Evolutionary conservation across 2,329 filamentous ascomycete genomes (phyloP), one percentile per base, ranked within the genome.

Genomic region (Phaeosphaeriaceae sp.): DNA sequence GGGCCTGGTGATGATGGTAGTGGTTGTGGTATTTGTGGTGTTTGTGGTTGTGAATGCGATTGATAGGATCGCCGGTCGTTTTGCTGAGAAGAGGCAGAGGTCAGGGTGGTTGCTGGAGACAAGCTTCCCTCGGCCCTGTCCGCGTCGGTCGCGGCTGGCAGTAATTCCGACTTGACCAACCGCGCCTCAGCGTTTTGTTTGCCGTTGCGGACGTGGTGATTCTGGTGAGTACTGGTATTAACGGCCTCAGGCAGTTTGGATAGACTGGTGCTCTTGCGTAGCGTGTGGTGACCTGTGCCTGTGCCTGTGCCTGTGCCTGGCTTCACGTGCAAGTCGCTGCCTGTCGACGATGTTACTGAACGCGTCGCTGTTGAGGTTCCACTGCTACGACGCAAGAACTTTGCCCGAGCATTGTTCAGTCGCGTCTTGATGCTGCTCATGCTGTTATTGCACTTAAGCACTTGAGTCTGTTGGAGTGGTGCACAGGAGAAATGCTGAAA

Each of bases 391-490:
- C 68, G 58, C 49, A 68, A 52, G 33, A 71, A 55, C 58, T 67
- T 65, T 46, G 56, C 36, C 32, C 68, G 64, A 46, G 62, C 67
- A 51, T 64, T 64, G 41, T 53, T 63, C 50, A 72, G 59, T 12
- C 67, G 59, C 35, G 66, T 61, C 62, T 71, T 72, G 58, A 70
- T 61, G 56, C 63, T 69, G 53, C 64, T 65, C 70, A 71, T 72
- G 33, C 23, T 26, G 23, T 26, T 6, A 11, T 26, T 26, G 23
- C n/a, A n/a, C n/a, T n/a, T n/a, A n/a, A n/a, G n/a, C n/a, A n/a
- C n/a, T n/a, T n/a, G n/a, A n/a, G n/a, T 8, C 6, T 3, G 23
- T 26, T 11, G 23, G 23, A 11, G 23, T 11, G 23, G 23, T 11
- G n/a, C n/a, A n/a, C 23, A 26, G 23, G 23, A 26, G 23, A 26